phyloP scores from a whole-genome alignment of 2,329 filamentous ascomycete genomes.

The Sporothrix mexicana region DNA sequence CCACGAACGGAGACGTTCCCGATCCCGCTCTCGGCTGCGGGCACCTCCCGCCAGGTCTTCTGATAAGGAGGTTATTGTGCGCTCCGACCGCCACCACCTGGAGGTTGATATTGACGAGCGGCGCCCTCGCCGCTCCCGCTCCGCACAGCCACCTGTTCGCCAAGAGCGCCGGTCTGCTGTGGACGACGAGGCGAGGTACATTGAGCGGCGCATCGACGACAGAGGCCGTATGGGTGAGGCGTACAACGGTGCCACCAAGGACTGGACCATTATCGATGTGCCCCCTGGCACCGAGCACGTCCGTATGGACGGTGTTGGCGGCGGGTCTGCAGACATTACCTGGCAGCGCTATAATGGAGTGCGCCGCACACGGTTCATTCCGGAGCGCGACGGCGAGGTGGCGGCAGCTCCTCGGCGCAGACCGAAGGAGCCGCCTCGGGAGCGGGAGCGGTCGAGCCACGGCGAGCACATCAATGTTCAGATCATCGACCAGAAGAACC shows the following conservation, averaged over 20 bases:
- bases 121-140: conserved; percentile 37
- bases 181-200: conserved; percentile 70
- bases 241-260: conserved; percentile 73
- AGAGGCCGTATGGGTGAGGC: conserved; percentile 75
- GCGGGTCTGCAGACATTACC: conserved; percentile 74
- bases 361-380: conserved; percentile 73
- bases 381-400: conserved; percentile 63
- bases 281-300: conserved; percentile 82
- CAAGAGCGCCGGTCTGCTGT: conserved; percentile 51
- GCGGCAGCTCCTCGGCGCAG: conserved; percentile 37
- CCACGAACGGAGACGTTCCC: conserved; percentile 50
- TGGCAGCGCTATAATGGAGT: conserved; percentile 83
- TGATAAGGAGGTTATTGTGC: conserved; percentile 72
- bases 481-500: conserved; percentile 50
- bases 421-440: conserved; percentile 38
- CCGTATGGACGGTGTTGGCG: conserved; percentile 79
- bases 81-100: conserved; percentile 59
- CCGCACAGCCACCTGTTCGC: conserved; percentile 55
- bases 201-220: conserved; percentile 60
- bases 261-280: conserved; percentile 83
- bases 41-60: conserved; percentile 47
- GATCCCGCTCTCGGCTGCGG: conserved; percentile 46
- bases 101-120: conserved; percentile 52
- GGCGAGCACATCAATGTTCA: conserved; percentile 53
- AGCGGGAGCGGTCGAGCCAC: conserved; percentile 39